Evolutionary conservation across 768 basidiomycete genomes (phyloP).

Genomic region (Suillus subalutaceus): DNA sequence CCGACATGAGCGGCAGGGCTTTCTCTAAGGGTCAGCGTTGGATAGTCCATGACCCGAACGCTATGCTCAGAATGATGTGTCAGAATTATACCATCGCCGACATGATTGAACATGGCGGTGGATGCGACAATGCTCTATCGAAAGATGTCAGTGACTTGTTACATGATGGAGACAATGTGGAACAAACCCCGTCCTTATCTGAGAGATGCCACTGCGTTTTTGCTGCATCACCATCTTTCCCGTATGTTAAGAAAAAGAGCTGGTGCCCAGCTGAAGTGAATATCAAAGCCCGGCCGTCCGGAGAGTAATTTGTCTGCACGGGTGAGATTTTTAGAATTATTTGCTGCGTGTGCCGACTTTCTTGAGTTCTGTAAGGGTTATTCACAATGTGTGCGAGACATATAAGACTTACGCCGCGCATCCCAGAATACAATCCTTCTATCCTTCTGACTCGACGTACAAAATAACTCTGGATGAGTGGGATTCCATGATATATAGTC

Average conservation of each 20-base stretch:
- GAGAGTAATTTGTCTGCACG: constrained; percentile 68
- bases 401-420: constrained; percentile 62
- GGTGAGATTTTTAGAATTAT: constrained; percentile 61
- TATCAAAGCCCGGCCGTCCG: constrained; percentile 67
- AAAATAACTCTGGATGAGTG: constrained; percentile 81
- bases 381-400: neutral
- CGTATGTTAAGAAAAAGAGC: constrained; percentile 61
- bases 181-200: constrained; percentile 33
- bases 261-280: constrained; percentile 64
- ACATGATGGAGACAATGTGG: neutral
- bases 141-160: neutral
- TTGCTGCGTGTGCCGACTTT: constrained; percentile 71
- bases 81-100: constrained; percentile 70
- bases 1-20: constrained; percentile 77
- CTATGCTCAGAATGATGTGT: constrained; percentile 66
- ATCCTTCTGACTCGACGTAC: constrained; percentile 78
- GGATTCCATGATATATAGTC: constrained; percentile 87
- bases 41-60: constrained; percentile 71
- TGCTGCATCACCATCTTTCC: constrained; percentile 52
- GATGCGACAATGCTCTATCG: constrained; percentile 53
- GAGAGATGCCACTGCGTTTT: constrained; percentile 54
- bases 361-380: constrained; percentile 38
- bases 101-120: constrained; percentile 75
- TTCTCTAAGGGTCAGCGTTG: constrained; percentile 59
- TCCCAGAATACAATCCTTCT: constrained; percentile 82